Evolutionary conservation across 108 stramenopile species (phyloP).

Genomic region (Ochromonas danica): DNA sequence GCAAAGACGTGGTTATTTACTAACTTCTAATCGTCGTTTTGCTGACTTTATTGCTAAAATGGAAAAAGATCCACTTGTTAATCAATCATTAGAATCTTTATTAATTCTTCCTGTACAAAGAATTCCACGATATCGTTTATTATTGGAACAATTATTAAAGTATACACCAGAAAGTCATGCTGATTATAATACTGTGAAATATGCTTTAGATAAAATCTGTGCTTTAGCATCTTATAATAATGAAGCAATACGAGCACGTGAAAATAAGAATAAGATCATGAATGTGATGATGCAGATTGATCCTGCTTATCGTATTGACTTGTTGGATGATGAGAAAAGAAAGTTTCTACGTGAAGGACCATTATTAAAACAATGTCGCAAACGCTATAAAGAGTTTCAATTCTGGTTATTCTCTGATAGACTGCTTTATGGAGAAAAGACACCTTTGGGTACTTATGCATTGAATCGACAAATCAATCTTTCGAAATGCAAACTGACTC

Average conservation of each 20-base stretch:
- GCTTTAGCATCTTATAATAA: not conserved
- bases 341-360: not conserved
- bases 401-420: conserved; percentile 31
- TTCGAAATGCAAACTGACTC: not conserved
- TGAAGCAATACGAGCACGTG: conserved; percentile 22
- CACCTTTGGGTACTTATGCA: conserved; percentile 1
- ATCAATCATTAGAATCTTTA: not conserved
- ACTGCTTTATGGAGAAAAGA: conserved; percentile 4
- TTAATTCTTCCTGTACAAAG: conserved; percentile 31
- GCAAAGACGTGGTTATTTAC: not conserved
- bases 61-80: not conserved
- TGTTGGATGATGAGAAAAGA: not conserved
- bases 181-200: not conserved
- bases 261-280: conserved; percentile 27
- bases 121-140: conserved; percentile 22
- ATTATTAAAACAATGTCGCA: not conserved
- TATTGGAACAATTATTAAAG: conserved; percentile 30
- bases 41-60: conserved; percentile 20
- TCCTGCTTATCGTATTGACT: not conserved
- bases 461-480: not conserved
- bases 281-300: conserved; percentile 5
- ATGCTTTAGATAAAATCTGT: not conserved
- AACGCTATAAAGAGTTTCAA: conserved; percentile 25
- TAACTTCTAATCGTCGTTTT: conserved; percentile 6
- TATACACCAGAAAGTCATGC: not conserved